Evolutionary conservation across 2,329 filamentous ascomycete genomes (phyloP).

Genomic region (Aspergillus nomiae): DNA sequence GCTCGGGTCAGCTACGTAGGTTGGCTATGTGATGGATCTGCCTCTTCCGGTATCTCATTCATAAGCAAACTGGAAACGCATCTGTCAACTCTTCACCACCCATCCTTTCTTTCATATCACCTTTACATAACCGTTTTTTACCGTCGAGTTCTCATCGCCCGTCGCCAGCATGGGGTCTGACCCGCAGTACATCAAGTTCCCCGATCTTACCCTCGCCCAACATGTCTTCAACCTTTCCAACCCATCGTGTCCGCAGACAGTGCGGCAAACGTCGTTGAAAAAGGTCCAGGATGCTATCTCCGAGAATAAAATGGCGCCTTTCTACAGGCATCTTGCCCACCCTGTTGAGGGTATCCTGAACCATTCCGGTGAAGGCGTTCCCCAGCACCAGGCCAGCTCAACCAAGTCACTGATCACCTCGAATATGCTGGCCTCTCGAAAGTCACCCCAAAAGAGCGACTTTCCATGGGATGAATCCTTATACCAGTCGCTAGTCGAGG

Average conservation of each 20-base stretch:
- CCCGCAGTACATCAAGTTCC: slow-evolving; percentile 66
- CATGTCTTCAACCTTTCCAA: slow-evolving; percentile 69
- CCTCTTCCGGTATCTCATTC: slow-evolving; percentile 12
- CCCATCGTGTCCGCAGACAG: slow-evolving; percentile 54
- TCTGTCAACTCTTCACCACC: slow-evolving; percentile 21
- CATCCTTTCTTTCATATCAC: slow-evolving; percentile 11
- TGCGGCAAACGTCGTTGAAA: slow-evolving; percentile 60
- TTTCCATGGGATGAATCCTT: slow-evolving; percentile 89
- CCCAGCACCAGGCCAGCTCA: slow-evolving; percentile 50
- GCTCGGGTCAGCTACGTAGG: slow-evolving; percentile 31
- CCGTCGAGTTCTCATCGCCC: slow-evolving; percentile 11
- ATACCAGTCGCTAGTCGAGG: slow-evolving; percentile 74
- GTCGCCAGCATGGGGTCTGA: slow-evolving; percentile 60
- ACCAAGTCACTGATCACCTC: slow-evolving; percentile 60
- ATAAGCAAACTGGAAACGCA: slow-evolving; percentile 17
- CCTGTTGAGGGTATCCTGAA: slow-evolving; percentile 78
- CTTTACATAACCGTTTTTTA: slow-evolving; percentile 2
- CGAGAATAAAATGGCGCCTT: slow-evolving; percentile 67
- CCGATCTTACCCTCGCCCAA: slow-evolving; percentile 65
- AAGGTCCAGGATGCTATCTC: slow-evolving; percentile 65
- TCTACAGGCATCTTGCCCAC: slow-evolving; percentile 67
- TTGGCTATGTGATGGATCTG: slow-evolving; percentile 25
- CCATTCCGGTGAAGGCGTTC: slow-evolving; percentile 65
- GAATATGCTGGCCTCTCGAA: slow-evolving; percentile 74
- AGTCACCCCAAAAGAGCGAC: slow-evolving; percentile 63